Evolutionary conservation across 768 basidiomycete genomes (phyloP).

Genomic region (Cyclocybe cylindracea): DNA sequence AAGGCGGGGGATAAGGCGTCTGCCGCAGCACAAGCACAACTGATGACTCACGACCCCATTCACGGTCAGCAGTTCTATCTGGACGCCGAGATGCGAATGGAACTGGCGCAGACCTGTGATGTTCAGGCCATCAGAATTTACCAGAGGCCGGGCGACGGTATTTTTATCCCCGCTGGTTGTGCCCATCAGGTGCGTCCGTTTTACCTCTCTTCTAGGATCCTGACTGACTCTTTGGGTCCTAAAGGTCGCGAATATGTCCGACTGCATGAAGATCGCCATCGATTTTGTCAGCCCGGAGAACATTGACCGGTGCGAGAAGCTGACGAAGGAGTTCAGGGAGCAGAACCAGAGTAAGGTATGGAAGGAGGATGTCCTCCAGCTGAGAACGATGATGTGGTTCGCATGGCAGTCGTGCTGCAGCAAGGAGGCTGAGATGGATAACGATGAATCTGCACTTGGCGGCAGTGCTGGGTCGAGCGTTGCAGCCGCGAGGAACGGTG

Average conservation of each 20-base stretch:
- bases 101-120: slow-evolving; percentile 64
- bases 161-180: slow-evolving; percentile 95
- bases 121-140: slow-evolving; percentile 84
- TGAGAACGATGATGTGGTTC: slow-evolving; percentile 93
- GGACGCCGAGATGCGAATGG: slow-evolving; percentile 63
- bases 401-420: slow-evolving; percentile 75
- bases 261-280: slow-evolving; percentile 93
- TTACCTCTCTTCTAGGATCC: background rate
- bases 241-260: slow-evolving; percentile 89
- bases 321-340: slow-evolving; percentile 87
- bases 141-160: slow-evolving; percentile 89
- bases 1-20: slow-evolving; percentile 12
- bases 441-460: slow-evolving; percentile 3
- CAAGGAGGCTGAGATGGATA: slow-evolving; percentile 27
- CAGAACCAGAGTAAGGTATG: slow-evolving; percentile 87
- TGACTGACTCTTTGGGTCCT: background rate
- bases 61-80: slow-evolving; percentile 90
- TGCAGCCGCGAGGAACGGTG: too few species aligned
- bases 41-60: slow-evolving; percentile 76
- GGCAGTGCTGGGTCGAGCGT: too few species aligned
- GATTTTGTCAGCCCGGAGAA: slow-evolving; percentile 97
- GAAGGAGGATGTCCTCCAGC: slow-evolving; percentile 93
- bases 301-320: slow-evolving; percentile 78
- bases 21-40: slow-evolving; percentile 26
- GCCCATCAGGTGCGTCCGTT: slow-evolving; percentile 72